A percentile compares a stretch with the other conserved stretches of the same genome.
These are phyloP conservation scores for Thielaviopsis cerberus DNA, from an alignment of 2,329 filamentous ascomycete genomes.

Conservation along the genomic window DNA sequence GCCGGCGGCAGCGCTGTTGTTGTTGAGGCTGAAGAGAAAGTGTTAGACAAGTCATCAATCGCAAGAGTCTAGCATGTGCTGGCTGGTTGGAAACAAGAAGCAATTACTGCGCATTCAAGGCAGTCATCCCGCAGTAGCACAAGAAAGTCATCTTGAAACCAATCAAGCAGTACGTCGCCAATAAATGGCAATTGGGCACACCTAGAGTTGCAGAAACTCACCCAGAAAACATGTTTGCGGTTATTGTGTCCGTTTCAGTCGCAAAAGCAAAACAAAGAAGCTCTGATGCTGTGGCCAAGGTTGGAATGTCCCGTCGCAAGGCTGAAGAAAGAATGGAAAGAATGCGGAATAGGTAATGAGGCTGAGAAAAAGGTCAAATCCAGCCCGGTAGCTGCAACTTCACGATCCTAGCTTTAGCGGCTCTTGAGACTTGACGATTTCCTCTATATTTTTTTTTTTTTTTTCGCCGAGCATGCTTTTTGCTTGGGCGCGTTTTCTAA, in stretches of 20 bases:
- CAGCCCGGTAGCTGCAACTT: not conserved
- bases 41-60: not conserved
- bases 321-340: not conserved
- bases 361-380: not conserved
- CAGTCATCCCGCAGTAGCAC: not conserved
- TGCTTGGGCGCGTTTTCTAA: slow-evolving; percentile 1
- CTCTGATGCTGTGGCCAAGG: not conserved
- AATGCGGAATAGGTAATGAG: not conserved
- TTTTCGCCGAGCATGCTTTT: not conserved
- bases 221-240: not conserved
- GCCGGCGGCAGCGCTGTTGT: slow-evolving; percentile 1
- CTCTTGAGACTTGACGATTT: not conserved
- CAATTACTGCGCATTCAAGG: not conserved
- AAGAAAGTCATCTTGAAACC: not conserved
- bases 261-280: not conserved
- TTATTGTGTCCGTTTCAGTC: not conserved
- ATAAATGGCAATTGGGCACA: not conserved
- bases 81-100: not conserved
- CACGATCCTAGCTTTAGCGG: slow-evolving; percentile 1
- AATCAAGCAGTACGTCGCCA: not conserved
- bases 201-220: not conserved
- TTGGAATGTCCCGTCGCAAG: not conserved
- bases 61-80: not conserved
- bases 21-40: not conserved
- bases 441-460: slow-evolving; percentile 1